A percentile compares a stretch with the other conserved stretches of the same genome.
phyloP scores from a whole-genome alignment of 2,329 filamentous ascomycete species.

The Colletotrichum liaoningense region DNA sequence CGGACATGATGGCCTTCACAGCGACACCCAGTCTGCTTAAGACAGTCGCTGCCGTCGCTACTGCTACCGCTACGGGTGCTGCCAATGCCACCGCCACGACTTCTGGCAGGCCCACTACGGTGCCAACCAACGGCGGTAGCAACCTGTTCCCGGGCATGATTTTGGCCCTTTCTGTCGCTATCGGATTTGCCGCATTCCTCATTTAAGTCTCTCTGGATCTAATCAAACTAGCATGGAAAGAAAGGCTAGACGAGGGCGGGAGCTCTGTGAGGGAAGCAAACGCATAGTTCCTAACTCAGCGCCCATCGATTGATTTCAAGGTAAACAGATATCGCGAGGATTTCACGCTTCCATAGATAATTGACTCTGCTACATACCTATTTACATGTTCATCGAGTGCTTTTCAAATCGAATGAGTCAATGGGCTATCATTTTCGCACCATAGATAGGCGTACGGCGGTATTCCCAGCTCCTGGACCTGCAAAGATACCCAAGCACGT shows the following conservation, averaged over 20 bases:
- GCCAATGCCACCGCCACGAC: conserved; percentile 5
- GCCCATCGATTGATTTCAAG: not conserved
- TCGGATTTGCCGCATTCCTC: not conserved
- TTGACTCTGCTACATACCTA: too few relatives aligned
- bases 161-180: not conserved
- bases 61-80: not conserved
- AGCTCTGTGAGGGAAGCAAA: not conserved
- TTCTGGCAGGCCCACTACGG: not conserved
- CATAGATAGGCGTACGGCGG: too few relatives aligned
- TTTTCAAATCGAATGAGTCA: too few relatives aligned
- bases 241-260: not conserved
- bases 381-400: too few relatives aligned
- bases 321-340: not conserved
- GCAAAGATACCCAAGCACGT: too few relatives aligned
- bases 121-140: not conserved
- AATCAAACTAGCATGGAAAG: not conserved
- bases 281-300: too few relatives aligned
- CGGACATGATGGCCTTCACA: conserved; percentile 40
- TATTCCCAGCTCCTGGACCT: too few relatives aligned
- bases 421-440: too few relatives aligned
- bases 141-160: not conserved
- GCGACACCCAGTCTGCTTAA: conserved; percentile 41
- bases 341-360: not conserved
- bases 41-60: conserved; percentile 41
- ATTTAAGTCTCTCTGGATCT: not conserved